Base-by-base conservation (phyloP, 306 rosid genomes). In the Hylodesmum podocarpum region DNA sequence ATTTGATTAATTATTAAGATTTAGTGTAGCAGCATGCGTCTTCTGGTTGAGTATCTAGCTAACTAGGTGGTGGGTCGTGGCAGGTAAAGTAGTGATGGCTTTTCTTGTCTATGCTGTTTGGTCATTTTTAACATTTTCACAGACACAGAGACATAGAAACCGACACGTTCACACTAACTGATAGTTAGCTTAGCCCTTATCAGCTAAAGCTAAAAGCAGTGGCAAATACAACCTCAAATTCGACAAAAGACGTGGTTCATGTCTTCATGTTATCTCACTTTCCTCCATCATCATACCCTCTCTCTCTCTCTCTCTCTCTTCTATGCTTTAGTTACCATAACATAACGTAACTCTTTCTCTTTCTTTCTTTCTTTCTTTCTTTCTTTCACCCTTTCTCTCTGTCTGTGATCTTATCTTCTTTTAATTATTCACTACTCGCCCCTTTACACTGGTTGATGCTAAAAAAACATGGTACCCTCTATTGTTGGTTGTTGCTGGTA, bases 341-440 rank as follows among this genome's bases (percentile, higher is more conserved):
- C 18, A 55, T 55, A 12, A 55, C 63, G 5, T 25, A 24, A 55
- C 33, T 55, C 28, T 22, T 69, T 70, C 46, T 70, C 64, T 71
- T 7, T 41, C 39, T 19, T 46, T 62, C 73, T n/a, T n/a, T n/a
- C 63, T 49, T 49, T 73, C 41, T 63, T 55, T 78, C 83, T 74
- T 80, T 61, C 47, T 54, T n/a, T n/a, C n/a, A n/a, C 66, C 73
- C 63, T 49, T 49, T 73, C 41, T 63, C 61, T 78, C 83, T 74
- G 80, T 61, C 47, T 54, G 22, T 62, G 49, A 80, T 75, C 89
- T 85, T 80, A 84, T 84, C 80, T 83, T 80, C 78, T 77, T 84
- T 85, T 80, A 46, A 36, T 59, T 77, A 41, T 76, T 78, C 74
- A 70, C 81, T 78, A 70, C 81, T 78, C 75, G 72, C 79, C 75